Evolutionary conservation across 2,329 filamentous ascomycete genomes (phyloP).

Genomic region (Hypoxylon sp.): DNA sequence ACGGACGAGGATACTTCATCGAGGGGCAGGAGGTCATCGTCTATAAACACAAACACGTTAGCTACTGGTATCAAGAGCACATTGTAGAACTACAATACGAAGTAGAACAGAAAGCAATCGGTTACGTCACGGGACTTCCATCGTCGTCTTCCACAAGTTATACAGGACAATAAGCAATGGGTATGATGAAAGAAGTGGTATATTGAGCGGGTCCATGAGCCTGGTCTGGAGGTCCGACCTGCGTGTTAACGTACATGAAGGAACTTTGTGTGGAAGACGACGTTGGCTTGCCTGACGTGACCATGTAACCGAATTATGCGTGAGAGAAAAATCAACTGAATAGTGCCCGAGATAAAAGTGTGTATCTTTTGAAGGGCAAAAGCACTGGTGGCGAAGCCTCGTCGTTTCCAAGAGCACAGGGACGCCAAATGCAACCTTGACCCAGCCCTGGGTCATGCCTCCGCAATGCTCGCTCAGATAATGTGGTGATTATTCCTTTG

Average conservation of each 20-base stretch:
- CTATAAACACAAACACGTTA: conserved; percentile 62
- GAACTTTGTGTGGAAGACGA: conserved; percentile 71
- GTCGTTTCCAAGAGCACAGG: conserved; percentile 48
- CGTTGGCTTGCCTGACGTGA: conserved; percentile 72
- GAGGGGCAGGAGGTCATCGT: conserved; percentile 68
- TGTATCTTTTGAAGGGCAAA: conserved; percentile 46
- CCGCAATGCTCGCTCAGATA: conserved; percentile 58
- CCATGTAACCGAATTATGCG: conserved; percentile 50
- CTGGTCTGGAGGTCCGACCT: conserved; percentile 50
- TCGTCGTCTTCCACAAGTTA: conserved; percentile 68
- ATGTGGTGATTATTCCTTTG: conserved; percentile 46
- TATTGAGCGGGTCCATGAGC: conserved; percentile 56
- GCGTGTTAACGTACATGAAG: conserved; percentile 72
- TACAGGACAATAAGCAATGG: conserved; percentile 51
- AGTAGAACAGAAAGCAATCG: conserved; percentile 45
- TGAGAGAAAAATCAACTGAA: conserved; percentile 33
- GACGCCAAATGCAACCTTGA: conserved; percentile 49
- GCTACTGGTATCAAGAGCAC: conserved; percentile 38
- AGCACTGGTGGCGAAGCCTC: conserved; percentile 44
- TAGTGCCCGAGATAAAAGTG: conserved; percentile 41
- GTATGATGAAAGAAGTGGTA: conserved; percentile 55
- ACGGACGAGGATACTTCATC: conserved; percentile 71
- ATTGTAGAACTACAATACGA: conserved; percentile 40
- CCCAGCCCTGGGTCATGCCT: conserved; percentile 47
- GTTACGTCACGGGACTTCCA: conserved; percentile 64